Base-by-base conservation (phyloP, 2,329 filamentous ascomycete species). In the Torrubiellomyces zombiae region DNA sequence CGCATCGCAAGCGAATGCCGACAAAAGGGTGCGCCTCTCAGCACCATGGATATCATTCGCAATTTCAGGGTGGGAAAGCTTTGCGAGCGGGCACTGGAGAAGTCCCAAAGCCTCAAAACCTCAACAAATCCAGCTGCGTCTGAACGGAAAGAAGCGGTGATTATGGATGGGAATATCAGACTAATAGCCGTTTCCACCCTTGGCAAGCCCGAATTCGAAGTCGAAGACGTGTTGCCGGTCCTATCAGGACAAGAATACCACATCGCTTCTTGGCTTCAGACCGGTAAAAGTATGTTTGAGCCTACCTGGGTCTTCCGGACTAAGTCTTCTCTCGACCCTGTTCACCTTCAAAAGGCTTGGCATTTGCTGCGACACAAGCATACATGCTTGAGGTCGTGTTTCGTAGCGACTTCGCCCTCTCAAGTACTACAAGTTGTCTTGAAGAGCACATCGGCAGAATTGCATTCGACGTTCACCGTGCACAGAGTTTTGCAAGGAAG, bases 211-310 rank as follows among this genome's bases (percentile, higher is more conserved):
- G 21, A 23, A 4, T 9, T n/a, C 8, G 21, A 16, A 8, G 13
- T 23, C 2, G 14, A 23, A 9, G 21, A 23, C 4, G 14, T 23
- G 11, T 16, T 23, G 9, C 21, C 21, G 17, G 14, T 23, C 9
- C 17, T 23, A 11, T 7, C 21, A 4, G 21, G 21, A 7, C 21
- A 23, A n/a, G 21, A 23, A 23, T 23, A 23, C 14, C 21, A 23
- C 14, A n/a, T 23, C 10, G 21, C 21, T 11, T 3, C 8, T 5
- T 23, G 21, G 21, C 14, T 23, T 16, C 7, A 4, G 14, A 16
- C 21, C 7, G 21, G 21, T 16, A 23, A 23, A 11, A 23, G 10
- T 14, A 6, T 23, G 21, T 12, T 3, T 16, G 21, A 23, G 21
- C 21, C 21, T 7, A 15, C 14, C 6, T 23, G 21, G 21, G 14